Base-by-base conservation (phyloP, 2,329 filamentous ascomycete species). In the Neofusicoccum ribis region DNA sequence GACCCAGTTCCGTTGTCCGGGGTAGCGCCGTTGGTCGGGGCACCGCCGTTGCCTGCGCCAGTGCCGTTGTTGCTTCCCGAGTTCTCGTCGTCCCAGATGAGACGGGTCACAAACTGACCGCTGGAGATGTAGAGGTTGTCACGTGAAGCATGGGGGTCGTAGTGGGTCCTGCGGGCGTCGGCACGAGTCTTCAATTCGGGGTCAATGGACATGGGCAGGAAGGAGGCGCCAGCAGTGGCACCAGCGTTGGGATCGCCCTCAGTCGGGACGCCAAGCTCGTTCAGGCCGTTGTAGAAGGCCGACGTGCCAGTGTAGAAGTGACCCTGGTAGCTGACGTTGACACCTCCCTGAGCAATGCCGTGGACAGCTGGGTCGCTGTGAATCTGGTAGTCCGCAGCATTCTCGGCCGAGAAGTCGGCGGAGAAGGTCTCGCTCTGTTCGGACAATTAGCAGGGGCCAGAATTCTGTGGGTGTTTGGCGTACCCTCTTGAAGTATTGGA, bases 401-500 rank as follows among this genome's bases (percentile, higher is more conserved):
- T 70, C 3, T 63, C 37, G 49, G 46, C 27, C 4, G 67, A 60
- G 49, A 71, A 67, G 14, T 71, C 71, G 12, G 54, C 52, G 5
- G 65, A 65, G 60, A 74, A 74, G 5, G 60, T 70, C 56, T 73
- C 72, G 64, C 69, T 71, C 68, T 73, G 51, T 20, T 7, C 7
- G 17, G 34, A 31, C 3, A 20, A 27, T 60, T 8, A 60, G 56
- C 11, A 65, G 14, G 14, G 2, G 14, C n/a, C 5, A 12, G 8
- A 11, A 14, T 41, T 1, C 5, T 15, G 36, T 17, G 7, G 6
- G 7, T 39, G 2, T 4, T 41, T 37, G 4, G 8, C 44, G 20
- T 51, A 70, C 71, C 65, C 75, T 76, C 49, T 72, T 74, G 67
- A 76, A 76, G 62, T 76, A 76, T 12, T 64, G 56, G 11, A 70